These are phyloP conservation scores for Plasmodium knowlesi DNA, from an alignment of 169 alveolate species.

Conservation along the genomic window DNA sequence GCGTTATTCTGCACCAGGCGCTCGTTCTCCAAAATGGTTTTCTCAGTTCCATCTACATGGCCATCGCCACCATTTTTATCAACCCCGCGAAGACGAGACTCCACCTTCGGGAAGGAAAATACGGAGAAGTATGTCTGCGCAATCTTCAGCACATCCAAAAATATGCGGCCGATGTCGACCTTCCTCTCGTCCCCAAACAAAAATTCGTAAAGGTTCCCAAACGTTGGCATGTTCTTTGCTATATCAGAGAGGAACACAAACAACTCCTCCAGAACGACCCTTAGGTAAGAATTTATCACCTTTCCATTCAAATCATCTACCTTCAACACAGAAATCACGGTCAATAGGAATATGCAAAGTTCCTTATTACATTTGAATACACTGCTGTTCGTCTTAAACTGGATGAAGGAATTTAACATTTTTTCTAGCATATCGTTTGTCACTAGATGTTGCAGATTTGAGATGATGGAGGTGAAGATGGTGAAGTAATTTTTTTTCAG, in stretches of 20 bases:
- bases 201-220: conserved; percentile 4
- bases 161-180: neutral
- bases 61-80: neutral
- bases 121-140: neutral
- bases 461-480: conserved; percentile 44
- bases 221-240: neutral
- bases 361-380: conserved; percentile 39
- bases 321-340: conserved; percentile 15
- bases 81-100: neutral
- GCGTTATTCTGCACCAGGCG: conserved; percentile 9
- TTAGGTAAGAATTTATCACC: neutral
- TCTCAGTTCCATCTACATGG: neutral
- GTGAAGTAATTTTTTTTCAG: conserved; percentile 49
- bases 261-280: neutral
- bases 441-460: conserved; percentile 10
- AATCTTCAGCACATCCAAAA: conserved; percentile 25
- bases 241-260: neutral
- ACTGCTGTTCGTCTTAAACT: neutral
- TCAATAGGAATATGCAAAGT: conserved; percentile 9
- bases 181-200: neutral
- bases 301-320: neutral
- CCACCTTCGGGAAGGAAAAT: conserved; percentile 1
- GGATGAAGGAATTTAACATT: conserved; percentile 22
- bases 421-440: conserved; percentile 37
- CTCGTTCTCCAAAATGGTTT: neutral